A percentile compares a stretch with the other conserved stretches of the same genome.
phyloP scores from a whole-genome alignment of 2,329 filamentous ascomycete genomes.

The Acephala macrosclerotiorum region DNA sequence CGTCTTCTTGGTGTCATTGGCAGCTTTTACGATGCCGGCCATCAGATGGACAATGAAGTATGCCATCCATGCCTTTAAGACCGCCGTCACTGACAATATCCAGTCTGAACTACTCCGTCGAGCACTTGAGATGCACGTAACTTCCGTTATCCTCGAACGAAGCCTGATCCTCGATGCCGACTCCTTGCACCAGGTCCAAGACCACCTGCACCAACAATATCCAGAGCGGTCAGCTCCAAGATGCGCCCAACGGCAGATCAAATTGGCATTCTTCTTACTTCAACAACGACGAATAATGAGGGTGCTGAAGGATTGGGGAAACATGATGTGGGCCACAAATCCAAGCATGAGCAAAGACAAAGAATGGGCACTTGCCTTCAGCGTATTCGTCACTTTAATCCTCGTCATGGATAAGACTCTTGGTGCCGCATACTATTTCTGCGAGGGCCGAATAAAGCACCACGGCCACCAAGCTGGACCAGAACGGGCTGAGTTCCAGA shows the following conservation, averaged over 20 bases:
- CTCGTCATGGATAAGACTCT: slow-evolving; percentile 42
- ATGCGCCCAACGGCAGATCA: slow-evolving; percentile 43
- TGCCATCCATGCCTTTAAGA: background rate
- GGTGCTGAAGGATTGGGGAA: slow-evolving; percentile 42
- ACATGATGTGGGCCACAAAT: slow-evolving; percentile 43
- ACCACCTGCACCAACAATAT: slow-evolving; percentile 34
- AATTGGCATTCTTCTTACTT: slow-evolving; percentile 40
- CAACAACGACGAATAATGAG: slow-evolving; percentile 40
- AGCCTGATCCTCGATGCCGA: slow-evolving; percentile 40
- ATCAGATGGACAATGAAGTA: slow-evolving; percentile 37
- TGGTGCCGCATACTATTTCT: slow-evolving; percentile 34
- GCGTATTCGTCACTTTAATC: slow-evolving; percentile 40
- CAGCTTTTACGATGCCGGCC: slow-evolving; percentile 35
- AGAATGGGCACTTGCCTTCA: slow-evolving; percentile 43
- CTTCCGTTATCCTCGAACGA: slow-evolving; percentile 39
- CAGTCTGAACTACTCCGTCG: slow-evolving; percentile 40
- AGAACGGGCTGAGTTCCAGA: slow-evolving; percentile 34
- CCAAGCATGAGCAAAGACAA: slow-evolving; percentile 36
- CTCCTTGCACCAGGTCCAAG: slow-evolving; percentile 37
- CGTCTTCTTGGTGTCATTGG: slow-evolving; percentile 36
- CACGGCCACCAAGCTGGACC: slow-evolving; percentile 31
- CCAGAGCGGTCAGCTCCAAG: slow-evolving; percentile 36
- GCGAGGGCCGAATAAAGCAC: slow-evolving; percentile 37
- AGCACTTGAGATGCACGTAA: slow-evolving; percentile 43
- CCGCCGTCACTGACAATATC: slow-evolving; percentile 20